phyloP scores from a whole-genome alignment of 495 filamentous ascomycete species.

The Symbiotaphrina buchneri region DNA sequence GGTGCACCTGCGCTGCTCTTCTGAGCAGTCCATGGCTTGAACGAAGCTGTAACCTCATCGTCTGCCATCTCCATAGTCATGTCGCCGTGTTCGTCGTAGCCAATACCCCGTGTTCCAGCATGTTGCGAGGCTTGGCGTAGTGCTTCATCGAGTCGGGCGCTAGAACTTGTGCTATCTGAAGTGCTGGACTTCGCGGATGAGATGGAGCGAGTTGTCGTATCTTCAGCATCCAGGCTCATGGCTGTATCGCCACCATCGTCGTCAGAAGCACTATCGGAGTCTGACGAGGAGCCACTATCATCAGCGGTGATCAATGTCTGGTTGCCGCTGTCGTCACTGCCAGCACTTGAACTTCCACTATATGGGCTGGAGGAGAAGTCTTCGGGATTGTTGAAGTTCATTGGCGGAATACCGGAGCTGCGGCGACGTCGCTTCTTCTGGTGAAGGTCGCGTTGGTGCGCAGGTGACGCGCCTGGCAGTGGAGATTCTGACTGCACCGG shows the following conservation, averaged over 20 bases:
- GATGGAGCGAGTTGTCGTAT: constrained; percentile 43
- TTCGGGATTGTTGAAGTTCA: constrained; percentile 36
- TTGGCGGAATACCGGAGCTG: constrained; percentile 34
- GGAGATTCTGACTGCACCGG: constrained; percentile 37
- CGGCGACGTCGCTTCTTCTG: constrained; percentile 35
- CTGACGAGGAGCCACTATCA: constrained; percentile 26
- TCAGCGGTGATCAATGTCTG: constrained; percentile 20
- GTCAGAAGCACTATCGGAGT: constrained; percentile 24
- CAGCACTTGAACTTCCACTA: constrained; percentile 38
- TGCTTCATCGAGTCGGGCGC: constrained; percentile 46
- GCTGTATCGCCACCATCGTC: constrained; percentile 31
- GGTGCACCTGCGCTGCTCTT: constrained; percentile 3
- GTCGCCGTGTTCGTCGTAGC: constrained; percentile 34
- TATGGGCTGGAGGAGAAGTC: constrained; percentile 63
- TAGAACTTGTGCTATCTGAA: constrained; percentile 37
- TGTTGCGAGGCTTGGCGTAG: constrained; percentile 51
- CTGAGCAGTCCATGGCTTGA: constrained; percentile 32
- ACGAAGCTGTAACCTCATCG: constrained; percentile 57
- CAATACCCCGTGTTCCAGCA: constrained; percentile 41
- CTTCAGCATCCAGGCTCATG: constrained; percentile 47
- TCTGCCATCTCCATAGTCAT: constrained; percentile 54
- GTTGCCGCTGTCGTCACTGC: constrained; percentile 29
- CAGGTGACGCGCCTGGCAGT: constrained; percentile 37
- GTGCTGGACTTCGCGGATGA: constrained; percentile 23
- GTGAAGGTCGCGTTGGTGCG: constrained; percentile 43